These are phyloP conservation scores for Phytopythium mirpurense DNA, from an alignment of 352 stramenopile genomes.

Conservation along the genomic window DNA sequence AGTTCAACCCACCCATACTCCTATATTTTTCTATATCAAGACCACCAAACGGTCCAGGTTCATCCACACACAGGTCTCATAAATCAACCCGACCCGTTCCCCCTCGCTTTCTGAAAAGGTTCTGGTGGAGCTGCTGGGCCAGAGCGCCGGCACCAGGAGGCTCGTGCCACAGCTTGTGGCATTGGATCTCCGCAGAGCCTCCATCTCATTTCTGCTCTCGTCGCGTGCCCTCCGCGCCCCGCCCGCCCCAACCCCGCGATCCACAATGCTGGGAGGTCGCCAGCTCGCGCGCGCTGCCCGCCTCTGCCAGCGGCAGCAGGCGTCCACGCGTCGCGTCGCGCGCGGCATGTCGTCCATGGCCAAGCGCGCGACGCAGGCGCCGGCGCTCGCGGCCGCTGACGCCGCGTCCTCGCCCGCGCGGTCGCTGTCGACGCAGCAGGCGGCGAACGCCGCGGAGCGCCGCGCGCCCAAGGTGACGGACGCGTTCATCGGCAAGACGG, in stretches of 20 bases:
- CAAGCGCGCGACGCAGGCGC: conserved; percentile 10
- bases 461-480: conserved; percentile 53
- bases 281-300: conserved; percentile 37
- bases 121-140: conserved; percentile 6
- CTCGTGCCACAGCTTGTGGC: not conserved
- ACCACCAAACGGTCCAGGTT: not conserved
- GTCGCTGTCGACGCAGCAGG: conserved; percentile 31
- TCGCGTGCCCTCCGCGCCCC: not conserved
- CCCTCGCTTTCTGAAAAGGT: conserved; percentile 1
- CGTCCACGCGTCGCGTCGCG: conserved; percentile 2
- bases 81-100: not conserved
- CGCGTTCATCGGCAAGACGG: conserved; percentile 89
- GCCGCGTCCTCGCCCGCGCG: conserved; percentile 9
- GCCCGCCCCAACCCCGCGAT: conserved; percentile 2
- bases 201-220: conserved; percentile 4
- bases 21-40: not conserved
- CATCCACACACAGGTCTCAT: not conserved
- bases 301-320: conserved; percentile 19
- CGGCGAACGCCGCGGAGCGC: conserved; percentile 28
- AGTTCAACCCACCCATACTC: not conserved
- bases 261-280: conserved; percentile 34
- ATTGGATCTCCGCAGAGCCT: too few species aligned
- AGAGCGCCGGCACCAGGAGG: conserved; percentile 12
- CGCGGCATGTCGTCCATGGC: conserved; percentile 20
- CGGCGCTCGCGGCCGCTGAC: conserved; percentile 8